phyloP scores from a whole-genome alignment of 2,329 filamentous ascomycete species.

The Aspergillus caelatus region DNA sequence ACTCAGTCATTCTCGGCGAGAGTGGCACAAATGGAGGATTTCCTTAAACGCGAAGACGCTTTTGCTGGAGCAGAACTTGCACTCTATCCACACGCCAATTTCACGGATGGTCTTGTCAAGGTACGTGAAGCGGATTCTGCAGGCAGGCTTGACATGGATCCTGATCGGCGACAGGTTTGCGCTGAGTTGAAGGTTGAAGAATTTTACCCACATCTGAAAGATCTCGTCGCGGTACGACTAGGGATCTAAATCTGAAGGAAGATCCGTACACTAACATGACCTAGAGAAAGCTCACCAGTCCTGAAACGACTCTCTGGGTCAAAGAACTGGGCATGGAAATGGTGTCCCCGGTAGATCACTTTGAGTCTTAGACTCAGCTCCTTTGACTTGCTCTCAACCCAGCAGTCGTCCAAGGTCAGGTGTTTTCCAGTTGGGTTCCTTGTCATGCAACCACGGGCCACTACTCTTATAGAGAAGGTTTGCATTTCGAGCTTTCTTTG shows the following conservation, averaged over 20 bases:
- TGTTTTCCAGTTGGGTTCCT: neutral
- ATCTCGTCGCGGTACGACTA: neutral
- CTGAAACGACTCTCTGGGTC: neutral
- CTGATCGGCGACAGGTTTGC: neutral
- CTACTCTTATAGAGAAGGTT: neutral
- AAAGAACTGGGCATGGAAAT: slow-evolving; percentile 1
- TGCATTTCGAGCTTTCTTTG: neutral
- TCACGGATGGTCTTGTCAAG: neutral
- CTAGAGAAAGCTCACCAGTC: neutral
- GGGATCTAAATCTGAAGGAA: neutral
- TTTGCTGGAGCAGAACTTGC: neutral
- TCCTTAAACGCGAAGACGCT: neutral
- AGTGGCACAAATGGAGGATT: neutral
- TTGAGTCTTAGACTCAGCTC: neutral
- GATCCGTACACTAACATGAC: neutral
- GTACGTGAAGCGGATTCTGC: neutral
- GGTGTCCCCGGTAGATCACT: neutral
- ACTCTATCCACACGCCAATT: neutral
- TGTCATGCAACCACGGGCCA: neutral
- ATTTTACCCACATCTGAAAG: neutral
- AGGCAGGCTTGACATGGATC: too few relatives aligned
- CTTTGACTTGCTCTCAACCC: neutral
- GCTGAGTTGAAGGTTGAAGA: neutral
- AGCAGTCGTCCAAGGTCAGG: neutral
- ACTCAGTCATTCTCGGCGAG: neutral